These are phyloP conservation scores for Trichosporon sp. DNA, from an alignment of 1,284 basidiomycete species.

Conservation along the genomic window DNA sequence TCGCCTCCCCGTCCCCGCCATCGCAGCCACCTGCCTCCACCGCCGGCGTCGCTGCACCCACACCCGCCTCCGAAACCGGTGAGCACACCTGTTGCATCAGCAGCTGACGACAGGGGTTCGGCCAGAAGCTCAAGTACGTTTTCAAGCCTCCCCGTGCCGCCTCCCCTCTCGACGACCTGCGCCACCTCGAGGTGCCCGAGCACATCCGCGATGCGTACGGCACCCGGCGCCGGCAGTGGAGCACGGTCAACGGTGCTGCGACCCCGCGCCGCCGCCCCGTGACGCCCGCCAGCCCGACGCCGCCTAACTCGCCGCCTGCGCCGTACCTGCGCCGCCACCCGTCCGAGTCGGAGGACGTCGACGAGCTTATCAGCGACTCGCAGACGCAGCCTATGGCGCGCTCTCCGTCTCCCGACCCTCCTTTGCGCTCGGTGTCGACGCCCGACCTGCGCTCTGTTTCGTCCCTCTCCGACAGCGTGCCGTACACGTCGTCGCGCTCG, in stretches of 20 bases:
- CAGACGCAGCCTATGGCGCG: not conserved
- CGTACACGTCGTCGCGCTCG: not conserved
- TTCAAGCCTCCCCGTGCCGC: not conserved
- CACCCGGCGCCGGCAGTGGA: not conserved
- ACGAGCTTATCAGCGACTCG: not conserved
- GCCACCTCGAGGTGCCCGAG: not conserved
- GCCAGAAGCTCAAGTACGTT: conserved; percentile 3
- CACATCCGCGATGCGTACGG: conserved; percentile 1
- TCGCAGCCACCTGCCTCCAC: not conserved
- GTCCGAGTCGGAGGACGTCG: not conserved
- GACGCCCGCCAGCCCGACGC: not conserved
- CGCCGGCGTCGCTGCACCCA: not conserved
- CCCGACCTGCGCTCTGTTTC: not conserved
- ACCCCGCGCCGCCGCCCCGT: not conserved
- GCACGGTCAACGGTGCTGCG: not conserved
- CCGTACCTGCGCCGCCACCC: not conserved
- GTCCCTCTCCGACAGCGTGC: not conserved
- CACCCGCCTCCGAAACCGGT: not conserved
- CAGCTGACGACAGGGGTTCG: not conserved
- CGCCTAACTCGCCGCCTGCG: not conserved
- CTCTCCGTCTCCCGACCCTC: not conserved
- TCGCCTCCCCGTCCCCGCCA: not conserved
- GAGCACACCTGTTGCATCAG: not conserved
- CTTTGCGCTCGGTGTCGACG: not conserved
- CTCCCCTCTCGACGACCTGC: not conserved